These are phyloP conservation scores for Jatropha podagrica DNA, from an alignment of 441 rosid genomes.

Conservation along the genomic window DNA sequence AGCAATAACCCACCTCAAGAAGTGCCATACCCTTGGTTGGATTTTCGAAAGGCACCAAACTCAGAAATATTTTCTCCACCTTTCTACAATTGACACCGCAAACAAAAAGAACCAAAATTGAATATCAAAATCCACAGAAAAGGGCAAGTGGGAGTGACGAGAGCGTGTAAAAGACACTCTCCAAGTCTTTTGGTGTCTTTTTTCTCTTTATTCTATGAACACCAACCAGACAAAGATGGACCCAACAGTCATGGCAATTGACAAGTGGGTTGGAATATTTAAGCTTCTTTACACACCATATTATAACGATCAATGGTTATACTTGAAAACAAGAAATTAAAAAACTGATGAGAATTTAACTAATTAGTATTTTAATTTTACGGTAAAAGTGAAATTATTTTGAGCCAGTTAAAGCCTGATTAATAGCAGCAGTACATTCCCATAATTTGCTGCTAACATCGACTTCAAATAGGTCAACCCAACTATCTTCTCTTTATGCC, in stretches of 20 bases:
- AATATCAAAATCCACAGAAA: constrained; percentile 19
- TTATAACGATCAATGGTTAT: neutral
- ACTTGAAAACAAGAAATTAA: neutral
- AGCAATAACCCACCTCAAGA: constrained; percentile 16
- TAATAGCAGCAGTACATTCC: neutral
- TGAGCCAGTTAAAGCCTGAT: too few relatives aligned
- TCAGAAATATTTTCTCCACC: constrained; percentile 18
- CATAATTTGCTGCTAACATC: neutral
- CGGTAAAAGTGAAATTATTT: too few relatives aligned
- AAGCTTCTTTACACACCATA: neutral
- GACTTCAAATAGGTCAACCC: too few relatives aligned
- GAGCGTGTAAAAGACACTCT: constrained; percentile 16
- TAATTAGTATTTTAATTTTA: neutral
- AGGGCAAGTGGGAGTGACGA: constrained; percentile 23
- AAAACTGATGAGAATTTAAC: neutral
- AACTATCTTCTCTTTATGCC: neutral
- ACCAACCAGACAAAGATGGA: constrained; percentile 25
- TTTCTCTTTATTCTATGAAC: constrained; percentile 1
- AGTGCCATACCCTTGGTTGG: neutral
- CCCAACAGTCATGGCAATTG: constrained; percentile 14
- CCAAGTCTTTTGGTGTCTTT: constrained; percentile 13
- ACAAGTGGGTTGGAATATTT: constrained; percentile 31
- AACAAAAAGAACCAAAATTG: constrained; percentile 20
- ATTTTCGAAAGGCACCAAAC: constrained; percentile 18
- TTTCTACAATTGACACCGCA: constrained; percentile 12